Evolutionary conservation across 441 rosid genomes (phyloP).

Genomic region (Erodium moschatum): DNA sequence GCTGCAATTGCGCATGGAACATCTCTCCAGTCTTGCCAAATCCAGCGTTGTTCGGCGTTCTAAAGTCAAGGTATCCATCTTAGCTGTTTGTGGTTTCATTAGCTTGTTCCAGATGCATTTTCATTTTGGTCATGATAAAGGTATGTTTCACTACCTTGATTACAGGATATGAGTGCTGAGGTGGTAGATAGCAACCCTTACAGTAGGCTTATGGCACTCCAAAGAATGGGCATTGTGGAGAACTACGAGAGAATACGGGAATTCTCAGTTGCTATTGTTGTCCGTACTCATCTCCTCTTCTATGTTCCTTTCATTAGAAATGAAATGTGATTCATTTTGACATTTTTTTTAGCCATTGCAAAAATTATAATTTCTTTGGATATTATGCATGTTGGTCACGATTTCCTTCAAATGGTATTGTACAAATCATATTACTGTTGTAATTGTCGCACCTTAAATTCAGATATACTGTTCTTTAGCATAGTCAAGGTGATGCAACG

Average conservation of each 20-base stretch:
- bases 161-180: constrained; percentile 90
- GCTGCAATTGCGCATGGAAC: constrained; percentile 56
- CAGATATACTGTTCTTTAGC: not conserved
- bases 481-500: not conserved
- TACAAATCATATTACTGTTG: not conserved
- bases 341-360: not conserved
- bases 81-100: not conserved
- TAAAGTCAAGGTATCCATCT: constrained; percentile 60
- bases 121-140: constrained; percentile 4
- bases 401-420: not conserved
- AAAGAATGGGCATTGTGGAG: constrained; percentile 87
- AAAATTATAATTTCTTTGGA: not conserved
- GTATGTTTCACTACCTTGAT: constrained; percentile 12
- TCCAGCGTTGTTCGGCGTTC: constrained; percentile 49
- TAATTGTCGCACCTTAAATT: not conserved
- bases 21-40: constrained; percentile 44
- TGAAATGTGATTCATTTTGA: not conserved
- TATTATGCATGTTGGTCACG: not conserved
- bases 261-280: constrained; percentile 91
- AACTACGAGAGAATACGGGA: constrained; percentile 79
- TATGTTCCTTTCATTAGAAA: constrained; percentile 6
- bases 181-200: constrained; percentile 96
- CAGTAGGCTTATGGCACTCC: constrained; percentile 98
- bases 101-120: not conserved
- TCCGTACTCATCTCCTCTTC: constrained; percentile 41